Evolutionary conservation across 139 green algal genomes (phyloP).

Genomic region (Zygnema circumcarinatum): DNA sequence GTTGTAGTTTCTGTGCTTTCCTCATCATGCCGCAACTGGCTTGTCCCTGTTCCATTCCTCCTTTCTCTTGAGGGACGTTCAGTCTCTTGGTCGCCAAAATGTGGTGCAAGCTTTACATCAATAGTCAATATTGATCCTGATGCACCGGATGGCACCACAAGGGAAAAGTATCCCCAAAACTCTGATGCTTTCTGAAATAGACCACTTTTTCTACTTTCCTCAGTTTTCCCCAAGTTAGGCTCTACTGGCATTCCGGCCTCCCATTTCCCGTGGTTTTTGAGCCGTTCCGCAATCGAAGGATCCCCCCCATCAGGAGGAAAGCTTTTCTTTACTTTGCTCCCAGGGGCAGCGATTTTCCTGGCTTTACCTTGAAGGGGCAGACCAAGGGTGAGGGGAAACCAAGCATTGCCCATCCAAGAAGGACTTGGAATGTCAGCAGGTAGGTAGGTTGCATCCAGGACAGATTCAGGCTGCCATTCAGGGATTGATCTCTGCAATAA

Average conservation of each 20-base stretch:
- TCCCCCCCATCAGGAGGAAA: too few species aligned
- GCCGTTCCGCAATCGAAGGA: too few species aligned
- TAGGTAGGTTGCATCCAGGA: neutral
- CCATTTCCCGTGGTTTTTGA: too few species aligned
- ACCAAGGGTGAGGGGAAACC: neutral
- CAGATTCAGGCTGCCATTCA: neutral
- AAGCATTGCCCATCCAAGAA: neutral
- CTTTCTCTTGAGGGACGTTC: neutral
- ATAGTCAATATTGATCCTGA: constrained; percentile 14
- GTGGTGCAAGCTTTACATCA: neutral
- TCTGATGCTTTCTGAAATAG: neutral
- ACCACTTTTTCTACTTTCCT: too few species aligned
- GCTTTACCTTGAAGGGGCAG: too few species aligned
- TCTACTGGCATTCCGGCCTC: too few species aligned
- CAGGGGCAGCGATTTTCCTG: too few species aligned
- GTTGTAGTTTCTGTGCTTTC: neutral
- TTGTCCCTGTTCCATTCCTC: neutral
- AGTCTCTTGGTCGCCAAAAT: neutral
- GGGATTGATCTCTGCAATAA: neutral
- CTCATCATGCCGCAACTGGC: neutral
- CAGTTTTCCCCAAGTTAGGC: too few species aligned
- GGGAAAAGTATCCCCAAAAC: constrained; percentile 28
- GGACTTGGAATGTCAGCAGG: neutral
- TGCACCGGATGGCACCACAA: neutral
- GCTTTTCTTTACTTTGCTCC: too few species aligned